These are phyloP conservation scores for Kodamaea hsintzibuensis DNA, from an alignment of 805 yeast genomes.

Conservation along the genomic window DNA sequence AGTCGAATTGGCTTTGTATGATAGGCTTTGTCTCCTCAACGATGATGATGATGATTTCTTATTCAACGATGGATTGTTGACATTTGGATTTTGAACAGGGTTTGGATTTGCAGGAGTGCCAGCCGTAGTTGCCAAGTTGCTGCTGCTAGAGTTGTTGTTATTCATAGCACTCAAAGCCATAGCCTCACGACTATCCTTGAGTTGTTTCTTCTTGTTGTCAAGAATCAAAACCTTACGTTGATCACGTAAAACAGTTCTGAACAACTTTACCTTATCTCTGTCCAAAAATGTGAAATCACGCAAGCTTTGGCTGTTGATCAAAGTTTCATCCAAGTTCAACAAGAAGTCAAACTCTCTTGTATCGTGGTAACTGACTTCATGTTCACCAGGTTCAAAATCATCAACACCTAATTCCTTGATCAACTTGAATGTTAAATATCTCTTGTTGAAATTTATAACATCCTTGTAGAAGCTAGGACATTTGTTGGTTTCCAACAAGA, in stretches of 20 bases:
- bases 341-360: slow-evolving; percentile 53
- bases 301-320: slow-evolving; percentile 32
- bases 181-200: slow-evolving; percentile 17
- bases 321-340: slow-evolving; percentile 44
- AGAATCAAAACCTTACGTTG: slow-evolving; percentile 32
- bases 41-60: slow-evolving; percentile 32
- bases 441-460: slow-evolving; percentile 81
- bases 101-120: not conserved
- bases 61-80: slow-evolving; percentile 16
- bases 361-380: slow-evolving; percentile 30
- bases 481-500: slow-evolving; percentile 60
- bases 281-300: slow-evolving; percentile 35
- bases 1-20: slow-evolving; percentile 39
- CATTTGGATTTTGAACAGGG: slow-evolving; percentile 2
- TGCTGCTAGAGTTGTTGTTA: slow-evolving; percentile 3
- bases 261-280: slow-evolving; percentile 27
- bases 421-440: slow-evolving; percentile 40
- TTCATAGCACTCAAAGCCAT: slow-evolving; percentile 2
- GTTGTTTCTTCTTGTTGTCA: slow-evolving; percentile 35
- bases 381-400: slow-evolving; percentile 27
- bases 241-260: slow-evolving; percentile 30
- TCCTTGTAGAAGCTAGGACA: slow-evolving; percentile 76
- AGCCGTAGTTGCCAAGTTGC: not conserved
- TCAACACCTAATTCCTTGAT: slow-evolving; percentile 41
- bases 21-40: slow-evolving; percentile 39